Conservation (phyloP, 306 rosid species). For the Cucumis sativus region Cucumber_9930_V3 NC_026656.2:19063501-19064000, state of each 20-base stretch:
- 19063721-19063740: neutral
- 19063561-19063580: slow-evolving; percentile 67
- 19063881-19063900: slow-evolving; percentile 55
- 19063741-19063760: neutral
- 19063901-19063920: slow-evolving; percentile 47
- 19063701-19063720: slow-evolving; percentile 42
- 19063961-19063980: neutral
- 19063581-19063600: slow-evolving; percentile 55
- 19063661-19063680: slow-evolving; percentile 47
- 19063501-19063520: slow-evolving; percentile 54
- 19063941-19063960: neutral
- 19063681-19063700: slow-evolving; percentile 65
- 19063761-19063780: neutral
- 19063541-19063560: slow-evolving; percentile 63
- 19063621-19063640: slow-evolving; percentile 39
- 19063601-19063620: slow-evolving; percentile 66
- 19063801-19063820: slow-evolving; percentile 61
- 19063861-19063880: slow-evolving; percentile 28
- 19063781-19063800: slow-evolving; percentile 16
- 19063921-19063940: neutral
- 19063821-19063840: slow-evolving; percentile 52
- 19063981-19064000: slow-evolving; percentile 34
- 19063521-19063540: slow-evolving; percentile 75
- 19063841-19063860: slow-evolving; percentile 71
- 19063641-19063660: slow-evolving; percentile 31